Evolutionary conservation across 164 flowering plant species (phyloP).

Genomic region (Dillenia turbinata): DNA sequence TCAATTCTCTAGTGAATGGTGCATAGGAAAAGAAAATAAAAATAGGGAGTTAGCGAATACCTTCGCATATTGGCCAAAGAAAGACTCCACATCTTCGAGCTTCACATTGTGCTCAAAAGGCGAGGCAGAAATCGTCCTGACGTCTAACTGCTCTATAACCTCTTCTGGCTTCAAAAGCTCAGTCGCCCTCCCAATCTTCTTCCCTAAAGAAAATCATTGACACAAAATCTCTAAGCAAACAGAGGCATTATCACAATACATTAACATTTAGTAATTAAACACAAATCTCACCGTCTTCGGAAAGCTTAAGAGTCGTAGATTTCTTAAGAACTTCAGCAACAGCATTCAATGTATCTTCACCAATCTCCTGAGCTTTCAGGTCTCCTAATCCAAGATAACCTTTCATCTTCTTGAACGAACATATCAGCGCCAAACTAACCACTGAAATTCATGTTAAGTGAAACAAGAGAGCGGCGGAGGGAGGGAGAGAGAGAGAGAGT

Average conservation of each 20-base stretch:
- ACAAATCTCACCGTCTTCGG: conserved; percentile 71
- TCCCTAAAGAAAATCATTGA: conserved; percentile 33
- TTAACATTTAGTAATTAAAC: not conserved
- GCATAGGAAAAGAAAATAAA: too few species aligned
- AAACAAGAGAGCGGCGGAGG: conserved; percentile 1
- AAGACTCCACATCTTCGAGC: conserved; percentile 72
- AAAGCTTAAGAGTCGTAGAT: conserved; percentile 61
- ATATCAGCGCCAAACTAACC: conserved; percentile 86
- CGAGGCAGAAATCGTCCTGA: conserved; percentile 76
- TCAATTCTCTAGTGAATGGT: too few species aligned
- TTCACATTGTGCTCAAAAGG: conserved; percentile 59
- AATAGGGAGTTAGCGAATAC: conserved; percentile 22
- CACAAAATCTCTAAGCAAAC: not conserved
- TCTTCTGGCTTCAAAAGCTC: conserved; percentile 67
- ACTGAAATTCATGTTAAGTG: conserved; percentile 51
- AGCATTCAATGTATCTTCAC: conserved; percentile 61
- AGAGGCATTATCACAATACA: not conserved
- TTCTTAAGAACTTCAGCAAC: conserved; percentile 67
- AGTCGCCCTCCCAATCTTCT: conserved; percentile 65
- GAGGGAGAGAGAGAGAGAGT: not conserved
- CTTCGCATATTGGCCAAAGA: conserved; percentile 70
- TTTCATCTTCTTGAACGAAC: conserved; percentile 85
- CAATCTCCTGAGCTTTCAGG: conserved; percentile 47
- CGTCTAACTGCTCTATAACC: conserved; percentile 75
- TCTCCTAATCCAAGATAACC: conserved; percentile 61